Conservation (phyloP, 2,329 filamentous ascomycete species). For the Cadophora malorum region DNA sequence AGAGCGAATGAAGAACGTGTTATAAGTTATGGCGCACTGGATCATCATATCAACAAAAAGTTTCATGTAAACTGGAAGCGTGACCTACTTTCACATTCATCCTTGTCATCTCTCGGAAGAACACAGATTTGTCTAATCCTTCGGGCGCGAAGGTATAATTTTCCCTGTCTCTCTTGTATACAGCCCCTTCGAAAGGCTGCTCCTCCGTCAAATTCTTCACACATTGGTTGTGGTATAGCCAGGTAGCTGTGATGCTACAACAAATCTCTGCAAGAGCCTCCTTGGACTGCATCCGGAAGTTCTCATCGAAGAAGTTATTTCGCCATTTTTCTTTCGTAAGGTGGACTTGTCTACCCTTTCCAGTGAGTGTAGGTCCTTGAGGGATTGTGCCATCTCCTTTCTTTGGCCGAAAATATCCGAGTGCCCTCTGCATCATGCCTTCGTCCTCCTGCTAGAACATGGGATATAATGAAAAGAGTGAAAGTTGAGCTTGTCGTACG, state of each 20-base stretch:
- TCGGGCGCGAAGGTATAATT: slow-evolving; percentile 58
- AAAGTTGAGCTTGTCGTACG: too few species aligned
- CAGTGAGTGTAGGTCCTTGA: not conserved
- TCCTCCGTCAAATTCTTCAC: slow-evolving; percentile 59
- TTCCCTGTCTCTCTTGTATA: slow-evolving; percentile 59
- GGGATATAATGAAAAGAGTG: not conserved
- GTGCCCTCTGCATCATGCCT: not conserved
- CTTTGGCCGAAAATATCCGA: not conserved
- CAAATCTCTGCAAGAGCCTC: slow-evolving; percentile 60
- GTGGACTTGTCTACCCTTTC: not conserved
- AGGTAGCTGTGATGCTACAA: slow-evolving; percentile 67
- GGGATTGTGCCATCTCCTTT: not conserved
- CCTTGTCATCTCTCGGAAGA: slow-evolving; percentile 55
- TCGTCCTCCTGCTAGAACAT: not conserved
- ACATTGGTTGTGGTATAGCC: slow-evolving; percentile 66
- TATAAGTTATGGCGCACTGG: slow-evolving; percentile 71
- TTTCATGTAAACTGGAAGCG: not conserved
- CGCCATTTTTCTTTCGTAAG: not conserved
- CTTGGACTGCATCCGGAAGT: slow-evolving; percentile 50
- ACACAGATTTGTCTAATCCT: slow-evolving; percentile 52
- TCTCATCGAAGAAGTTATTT: slow-evolving; percentile 36
- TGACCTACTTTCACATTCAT: slow-evolving; percentile 60
- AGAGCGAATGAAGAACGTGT: slow-evolving; percentile 67
- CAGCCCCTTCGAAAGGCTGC: slow-evolving; percentile 57
- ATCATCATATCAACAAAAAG: slow-evolving; percentile 24